These are phyloP conservation scores for Sporothrix humicola DNA, from an alignment of 2,329 filamentous ascomycete species.

Conservation along the genomic window DNA sequence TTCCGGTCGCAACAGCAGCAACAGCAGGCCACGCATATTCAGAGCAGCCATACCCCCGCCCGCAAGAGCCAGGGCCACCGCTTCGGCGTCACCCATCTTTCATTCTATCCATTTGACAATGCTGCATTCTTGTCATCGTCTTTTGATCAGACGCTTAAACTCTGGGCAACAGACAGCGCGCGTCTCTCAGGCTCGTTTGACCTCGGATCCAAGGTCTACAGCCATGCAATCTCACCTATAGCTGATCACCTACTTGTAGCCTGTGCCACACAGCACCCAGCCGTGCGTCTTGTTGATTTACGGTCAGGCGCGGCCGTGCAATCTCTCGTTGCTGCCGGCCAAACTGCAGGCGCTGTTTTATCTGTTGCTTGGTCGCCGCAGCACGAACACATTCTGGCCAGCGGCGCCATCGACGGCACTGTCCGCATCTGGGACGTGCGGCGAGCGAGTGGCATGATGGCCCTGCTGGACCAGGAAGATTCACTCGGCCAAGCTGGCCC, in stretches of 20 bases:
- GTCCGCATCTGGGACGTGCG: constrained; percentile 88
- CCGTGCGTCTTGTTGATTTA: constrained; percentile 84
- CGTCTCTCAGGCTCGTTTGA: constrained; percentile 69
- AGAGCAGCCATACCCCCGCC: neutral
- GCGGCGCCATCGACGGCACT: constrained; percentile 82
- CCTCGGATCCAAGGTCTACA: constrained; percentile 72
- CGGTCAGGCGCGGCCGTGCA: constrained; percentile 79
- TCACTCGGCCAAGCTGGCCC: constrained; percentile 67
- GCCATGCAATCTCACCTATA: constrained; percentile 77
- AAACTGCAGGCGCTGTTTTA: constrained; percentile 64
- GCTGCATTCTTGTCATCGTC: constrained; percentile 77
- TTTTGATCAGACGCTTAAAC: constrained; percentile 77
- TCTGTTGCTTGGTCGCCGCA: constrained; percentile 81
- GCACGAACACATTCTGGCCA: constrained; percentile 78
- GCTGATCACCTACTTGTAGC: constrained; percentile 79
- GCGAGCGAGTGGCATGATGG: constrained; percentile 75
- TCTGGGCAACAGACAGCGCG: constrained; percentile 72
- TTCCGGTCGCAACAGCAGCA: constrained; percentile 29
- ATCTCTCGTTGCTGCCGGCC: constrained; percentile 68
- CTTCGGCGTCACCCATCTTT: constrained; percentile 76
- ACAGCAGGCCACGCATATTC: constrained; percentile 17
- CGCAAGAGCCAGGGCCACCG: constrained; percentile 54
- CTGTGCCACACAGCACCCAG: constrained; percentile 83
- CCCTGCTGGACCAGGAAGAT: constrained; percentile 83
- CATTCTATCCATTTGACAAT: constrained; percentile 79